phyloP scores from a whole-genome alignment of 495 filamentous ascomycete genomes.

The Elasticomyces elasticus region DNA sequence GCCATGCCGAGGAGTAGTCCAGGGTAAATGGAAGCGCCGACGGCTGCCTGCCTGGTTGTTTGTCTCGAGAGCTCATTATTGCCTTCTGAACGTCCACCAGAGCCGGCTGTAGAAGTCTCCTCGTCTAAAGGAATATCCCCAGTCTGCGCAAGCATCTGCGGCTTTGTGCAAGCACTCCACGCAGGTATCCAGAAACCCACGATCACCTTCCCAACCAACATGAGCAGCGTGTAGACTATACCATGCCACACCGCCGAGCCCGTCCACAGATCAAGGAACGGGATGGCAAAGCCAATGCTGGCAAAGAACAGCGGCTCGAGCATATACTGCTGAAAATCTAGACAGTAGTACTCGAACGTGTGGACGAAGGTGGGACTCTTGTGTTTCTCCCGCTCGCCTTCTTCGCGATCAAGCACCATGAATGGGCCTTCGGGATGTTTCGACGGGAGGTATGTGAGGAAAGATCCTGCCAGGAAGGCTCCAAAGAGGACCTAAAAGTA shows the following conservation, averaged over 20 bases:
- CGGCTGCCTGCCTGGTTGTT: too few species aligned
- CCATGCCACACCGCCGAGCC: conserved; percentile 11
- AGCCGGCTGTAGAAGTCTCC: too few species aligned
- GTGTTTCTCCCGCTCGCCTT: not conserved
- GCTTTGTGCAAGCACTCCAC: too few species aligned
- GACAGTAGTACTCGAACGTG: conserved; percentile 6
- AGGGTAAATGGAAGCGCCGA: too few species aligned
- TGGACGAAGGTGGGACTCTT: conserved; percentile 3
- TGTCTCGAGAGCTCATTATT: too few species aligned
- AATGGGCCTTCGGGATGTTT: not conserved
- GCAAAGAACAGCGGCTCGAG: conserved; percentile 15
- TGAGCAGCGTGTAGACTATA: conserved; percentile 7
- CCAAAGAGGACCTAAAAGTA: too few species aligned
- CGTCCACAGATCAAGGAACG: conserved; percentile 11
- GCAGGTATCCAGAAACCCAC: conserved; percentile 10
- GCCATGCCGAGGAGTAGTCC: conserved; percentile 5
- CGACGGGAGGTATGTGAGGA: conserved; percentile 29
- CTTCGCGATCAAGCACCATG: not conserved
- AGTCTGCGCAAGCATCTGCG: too few species aligned
- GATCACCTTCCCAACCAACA: conserved; percentile 15
- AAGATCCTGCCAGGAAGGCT: conserved; percentile 54
- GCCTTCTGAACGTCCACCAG: too few species aligned
- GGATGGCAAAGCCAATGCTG: conserved; percentile 15
- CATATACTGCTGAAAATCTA: conserved; percentile 9
- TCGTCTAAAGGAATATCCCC: too few species aligned